Evolutionary conservation across 108 stramenopile species (phyloP).

Genomic region (Seminavis robusta): DNA sequence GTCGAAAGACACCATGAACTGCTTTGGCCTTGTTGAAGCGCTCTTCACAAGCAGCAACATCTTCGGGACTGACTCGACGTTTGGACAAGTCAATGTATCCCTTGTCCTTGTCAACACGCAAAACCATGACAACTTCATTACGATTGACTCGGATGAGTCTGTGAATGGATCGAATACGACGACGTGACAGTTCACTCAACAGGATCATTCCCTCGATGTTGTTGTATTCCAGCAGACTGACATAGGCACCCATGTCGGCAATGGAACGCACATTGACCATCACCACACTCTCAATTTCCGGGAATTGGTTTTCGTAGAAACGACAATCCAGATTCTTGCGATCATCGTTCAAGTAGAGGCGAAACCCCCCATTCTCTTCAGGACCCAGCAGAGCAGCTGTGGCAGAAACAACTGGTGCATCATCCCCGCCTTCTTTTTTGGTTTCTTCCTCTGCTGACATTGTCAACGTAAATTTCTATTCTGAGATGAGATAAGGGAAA

Average conservation of each 20-base stretch:
- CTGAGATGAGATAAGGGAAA: too few species aligned
- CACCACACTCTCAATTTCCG: conserved; percentile 93
- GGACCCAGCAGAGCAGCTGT: conserved; percentile 14
- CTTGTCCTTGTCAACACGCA: conserved; percentile 99
- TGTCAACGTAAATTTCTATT: too few species aligned
- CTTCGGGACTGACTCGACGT: conserved; percentile 96
- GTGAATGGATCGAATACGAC: conserved; percentile 99
- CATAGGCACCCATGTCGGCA: conserved; percentile 99
- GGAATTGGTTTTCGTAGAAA: conserved; percentile 97
- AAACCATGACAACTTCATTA: conserved; percentile 98
- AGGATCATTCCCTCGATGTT: conserved; percentile 99
- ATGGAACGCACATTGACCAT: conserved; percentile 97
- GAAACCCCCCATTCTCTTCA: conserved; percentile 62
- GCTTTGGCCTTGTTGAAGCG: conserved; percentile 97
- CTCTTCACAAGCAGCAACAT: conserved; percentile 96
- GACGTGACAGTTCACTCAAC: conserved; percentile 91
- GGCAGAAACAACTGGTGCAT: background rate
- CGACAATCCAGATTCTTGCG: conserved; percentile 91
- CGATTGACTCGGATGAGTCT: conserved; percentile 98
- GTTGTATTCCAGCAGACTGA: conserved; percentile 97
- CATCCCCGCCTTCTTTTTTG: background rate
- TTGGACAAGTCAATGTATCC: conserved; percentile 99
- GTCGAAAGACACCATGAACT: conserved; percentile 94
- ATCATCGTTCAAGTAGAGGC: conserved; percentile 78
- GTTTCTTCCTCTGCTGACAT: too few species aligned